A percentile compares a stretch with the other conserved stretches of the same genome.
These are phyloP conservation scores for Aspergillus carbonarius DNA, from an alignment of 2,329 filamentous ascomycete genomes.

Conservation along the genomic window DNA sequence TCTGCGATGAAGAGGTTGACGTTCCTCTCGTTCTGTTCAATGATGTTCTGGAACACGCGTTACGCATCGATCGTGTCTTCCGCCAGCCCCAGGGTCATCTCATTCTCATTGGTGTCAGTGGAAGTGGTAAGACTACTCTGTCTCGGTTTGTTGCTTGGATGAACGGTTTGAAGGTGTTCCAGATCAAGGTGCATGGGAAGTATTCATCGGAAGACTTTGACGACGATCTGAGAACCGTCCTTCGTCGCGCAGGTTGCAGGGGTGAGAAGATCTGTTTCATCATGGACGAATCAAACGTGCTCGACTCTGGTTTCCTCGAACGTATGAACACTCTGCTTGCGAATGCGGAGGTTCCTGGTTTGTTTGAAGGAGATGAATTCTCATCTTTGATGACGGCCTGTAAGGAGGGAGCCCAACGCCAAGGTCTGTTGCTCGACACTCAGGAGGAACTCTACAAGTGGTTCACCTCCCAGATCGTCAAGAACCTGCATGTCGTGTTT, in stretches of 20 bases:
- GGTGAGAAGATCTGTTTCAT: slow-evolving; percentile 99
- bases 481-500: slow-evolving; percentile 98
- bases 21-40: slow-evolving; percentile 99
- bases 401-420: slow-evolving; percentile 95
- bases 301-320: slow-evolving; percentile 97
- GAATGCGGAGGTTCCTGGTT: slow-evolving; percentile 97
- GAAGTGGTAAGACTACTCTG: slow-evolving; percentile 96
- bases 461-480: slow-evolving; percentile 99
- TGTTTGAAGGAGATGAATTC: slow-evolving; percentile 99
- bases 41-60: slow-evolving; percentile 94
- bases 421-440: slow-evolving; percentile 91
- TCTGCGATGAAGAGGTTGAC: slow-evolving; percentile 99
- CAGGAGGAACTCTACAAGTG: slow-evolving; percentile 99
- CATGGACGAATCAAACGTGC: slow-evolving; percentile 98
- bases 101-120: slow-evolving; percentile 97
- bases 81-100: slow-evolving; percentile 96
- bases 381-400: slow-evolving; percentile 98
- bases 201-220: slow-evolving; percentile 99
- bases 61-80: slow-evolving; percentile 98
- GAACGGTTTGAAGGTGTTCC: slow-evolving; percentile 98
- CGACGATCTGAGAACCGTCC: slow-evolving; percentile 90
- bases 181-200: slow-evolving; percentile 99
- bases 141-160: slow-evolving; percentile 99
- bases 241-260: slow-evolving; percentile 92
- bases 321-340: slow-evolving; percentile 98